Base-by-base conservation (phyloP, 768 basidiomycete species). In the Boletus pseudopeckii region DNA sequence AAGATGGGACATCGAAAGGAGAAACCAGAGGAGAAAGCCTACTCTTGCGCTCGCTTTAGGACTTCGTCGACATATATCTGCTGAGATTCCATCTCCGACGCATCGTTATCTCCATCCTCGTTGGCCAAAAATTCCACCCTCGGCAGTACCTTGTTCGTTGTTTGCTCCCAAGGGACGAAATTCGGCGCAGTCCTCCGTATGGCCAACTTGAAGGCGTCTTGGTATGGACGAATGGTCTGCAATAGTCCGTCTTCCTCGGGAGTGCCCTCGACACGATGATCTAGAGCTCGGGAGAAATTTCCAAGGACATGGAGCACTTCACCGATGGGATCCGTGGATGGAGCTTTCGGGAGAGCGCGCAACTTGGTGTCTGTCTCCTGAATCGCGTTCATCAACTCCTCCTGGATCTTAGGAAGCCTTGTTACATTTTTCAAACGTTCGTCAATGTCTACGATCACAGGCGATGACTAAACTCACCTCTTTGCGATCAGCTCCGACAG, bases 381-480 rank as follows among this genome's bases (percentile, higher is more conserved):
- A 1, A 86, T 75, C 1, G 77, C 67, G 0, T 64, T 70, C 22
- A 78, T 74, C 26, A 88, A 67, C 54, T 88, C 86, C 1, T 80
- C 73, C 46, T 82, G 79, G 10, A 88, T 81, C 53, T 79, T 69
- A 0, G 88, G 86, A 0, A 90, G 73, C 40, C 88, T 90, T 50
- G 17, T 18, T 7, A 17, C 9, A 11, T 24, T 24, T 24, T 15
- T n/a, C 8, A 3, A 22, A 11, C 5, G 46, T 20, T 34, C 0
- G 10, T 52, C 11, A 58, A 39, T 11, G 17, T 7, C 9, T n/a
- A 20, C 34, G 8, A 33, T 38, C 7, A 13, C 10, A 7, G 7
- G 2, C 10, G 41, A 24, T 11, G 4, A 13, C 8, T 28, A 24
- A 20, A 66, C 72, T 3, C 49, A 86, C 88, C 83, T 71, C 57